Conservation (phyloP, 495 filamentous ascomycete species). For the Xylaria cubensis region DNA sequence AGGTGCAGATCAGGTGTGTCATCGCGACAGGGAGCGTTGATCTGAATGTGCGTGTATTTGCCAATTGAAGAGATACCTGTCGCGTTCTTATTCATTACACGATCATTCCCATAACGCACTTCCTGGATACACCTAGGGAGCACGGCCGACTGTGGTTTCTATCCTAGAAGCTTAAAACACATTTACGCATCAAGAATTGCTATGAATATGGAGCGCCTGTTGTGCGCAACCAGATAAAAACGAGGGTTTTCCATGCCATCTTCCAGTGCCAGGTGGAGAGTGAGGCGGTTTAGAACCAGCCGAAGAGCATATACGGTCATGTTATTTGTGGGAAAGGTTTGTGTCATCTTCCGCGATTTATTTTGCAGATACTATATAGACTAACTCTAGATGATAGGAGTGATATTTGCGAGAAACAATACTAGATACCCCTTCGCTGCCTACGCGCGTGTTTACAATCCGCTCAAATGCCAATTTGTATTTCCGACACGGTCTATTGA, state of each 20-base stretch:
- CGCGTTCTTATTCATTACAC: neutral
- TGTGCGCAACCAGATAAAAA: neutral
- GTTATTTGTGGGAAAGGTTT: slow-evolving; percentile 37
- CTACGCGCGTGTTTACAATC: slow-evolving; percentile 31
- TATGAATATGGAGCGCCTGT: neutral
- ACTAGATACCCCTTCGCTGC: slow-evolving; percentile 41
- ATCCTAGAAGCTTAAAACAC: too few species aligned
- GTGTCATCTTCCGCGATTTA: slow-evolving; percentile 33
- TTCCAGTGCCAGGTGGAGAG: neutral
- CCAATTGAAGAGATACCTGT: slow-evolving; percentile 46
- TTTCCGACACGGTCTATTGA: slow-evolving; percentile 19
- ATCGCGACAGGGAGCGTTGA: slow-evolving; percentile 70
- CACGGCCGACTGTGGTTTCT: neutral
- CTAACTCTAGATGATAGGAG: slow-evolving; percentile 30
- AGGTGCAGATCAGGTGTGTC: slow-evolving; percentile 64
- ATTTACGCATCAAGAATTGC: neutral
- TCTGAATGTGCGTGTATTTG: slow-evolving; percentile 66
- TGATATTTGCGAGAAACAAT: slow-evolving; percentile 33
- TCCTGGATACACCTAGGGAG: neutral
- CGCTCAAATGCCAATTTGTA: slow-evolving; percentile 24
- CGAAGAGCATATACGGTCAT: slow-evolving; percentile 31
- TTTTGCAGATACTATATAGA: slow-evolving; percentile 24
- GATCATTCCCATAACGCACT: neutral
- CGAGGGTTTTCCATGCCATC: neutral
- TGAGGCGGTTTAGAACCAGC: slow-evolving; percentile 20